A percentile compares a stretch with the other conserved stretches of the same genome.
phyloP scores from a whole-genome alignment of 352 stramenopile genomes.

The Globisporangium paroecandrum region DNA sequence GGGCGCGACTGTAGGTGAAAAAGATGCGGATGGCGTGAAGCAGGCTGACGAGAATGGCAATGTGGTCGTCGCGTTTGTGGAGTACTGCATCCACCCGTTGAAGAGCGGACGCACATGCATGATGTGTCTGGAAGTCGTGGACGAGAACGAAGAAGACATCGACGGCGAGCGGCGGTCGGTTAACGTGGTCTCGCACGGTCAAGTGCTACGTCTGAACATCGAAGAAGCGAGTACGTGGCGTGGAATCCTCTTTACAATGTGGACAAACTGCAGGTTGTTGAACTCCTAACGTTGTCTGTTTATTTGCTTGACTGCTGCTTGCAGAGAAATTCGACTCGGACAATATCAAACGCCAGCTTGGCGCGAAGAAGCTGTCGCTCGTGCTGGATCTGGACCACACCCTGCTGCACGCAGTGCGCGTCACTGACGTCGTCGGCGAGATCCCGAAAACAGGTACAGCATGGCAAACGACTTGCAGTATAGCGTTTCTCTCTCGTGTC shows the following conservation, averaged over 20 bases:
- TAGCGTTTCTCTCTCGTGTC: background rate
- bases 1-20: constrained; percentile 8
- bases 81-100: constrained; percentile 80
- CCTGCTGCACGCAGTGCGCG: constrained; percentile 91
- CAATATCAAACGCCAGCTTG: constrained; percentile 84
- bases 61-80: constrained; percentile 49
- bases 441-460: constrained; percentile 51
- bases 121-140: constrained; percentile 74
- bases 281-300: background rate
- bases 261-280: constrained; percentile 34
- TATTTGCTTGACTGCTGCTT: constrained; percentile 17
- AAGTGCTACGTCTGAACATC: constrained; percentile 94
- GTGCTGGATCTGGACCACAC: constrained; percentile 98
- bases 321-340: constrained; percentile 83
- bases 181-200: constrained; percentile 77
- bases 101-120: constrained; percentile 73
- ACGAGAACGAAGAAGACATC: constrained; percentile 63
- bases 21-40: background rate
- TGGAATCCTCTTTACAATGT: constrained; percentile 19
- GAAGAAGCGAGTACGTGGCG: constrained; percentile 91
- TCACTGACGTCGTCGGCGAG: constrained; percentile 59
- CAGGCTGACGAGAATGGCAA: background rate
- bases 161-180: constrained; percentile 52
- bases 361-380: constrained; percentile 90
- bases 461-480: background rate